phyloP scores from a whole-genome alignment of 2,329 filamentous ascomycete genomes.

The Cladosporium sphaerospermum region DNA sequence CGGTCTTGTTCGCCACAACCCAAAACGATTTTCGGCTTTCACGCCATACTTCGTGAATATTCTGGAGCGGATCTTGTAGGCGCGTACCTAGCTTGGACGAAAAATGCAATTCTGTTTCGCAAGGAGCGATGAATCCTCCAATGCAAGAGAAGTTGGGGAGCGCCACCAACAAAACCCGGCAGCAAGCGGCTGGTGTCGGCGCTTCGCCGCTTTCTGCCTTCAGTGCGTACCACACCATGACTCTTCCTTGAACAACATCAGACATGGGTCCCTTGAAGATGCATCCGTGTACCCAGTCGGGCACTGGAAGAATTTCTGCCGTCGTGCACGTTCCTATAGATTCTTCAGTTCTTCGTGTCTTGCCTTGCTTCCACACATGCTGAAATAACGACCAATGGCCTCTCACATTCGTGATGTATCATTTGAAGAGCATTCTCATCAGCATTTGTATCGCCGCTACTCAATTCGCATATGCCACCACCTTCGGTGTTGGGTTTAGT shows the following conservation, averaged over 20 bases:
- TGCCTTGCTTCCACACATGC: not conserved
- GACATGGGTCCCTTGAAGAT: not conserved
- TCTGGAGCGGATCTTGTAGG: no score
- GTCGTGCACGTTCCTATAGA: not conserved
- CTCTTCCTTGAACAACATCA: not conserved
- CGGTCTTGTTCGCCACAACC: no score
- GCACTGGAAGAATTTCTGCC: not conserved
- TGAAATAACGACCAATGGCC: not conserved
- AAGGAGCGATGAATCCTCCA: not conserved
- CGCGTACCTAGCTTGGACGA: no score
- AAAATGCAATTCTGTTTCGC: no score
- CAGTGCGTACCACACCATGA: not conserved
- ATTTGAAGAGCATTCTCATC: not conserved
- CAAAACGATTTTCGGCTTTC: no score
- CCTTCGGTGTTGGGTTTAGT: conserved; percentile 1
- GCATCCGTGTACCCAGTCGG: not conserved
- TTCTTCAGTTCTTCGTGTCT: not conserved
- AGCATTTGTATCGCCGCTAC: not conserved
- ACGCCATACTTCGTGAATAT: no score
- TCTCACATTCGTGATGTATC: not conserved
- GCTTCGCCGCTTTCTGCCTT: not conserved
- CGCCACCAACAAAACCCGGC: not conserved
- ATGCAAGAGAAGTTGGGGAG: not conserved
- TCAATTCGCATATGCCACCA: not conserved
- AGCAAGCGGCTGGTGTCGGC: no score